These are phyloP conservation scores for Catharanthus roseus DNA, from an alignment of 257 asterid genomes.

Conservation along the genomic window DNA sequence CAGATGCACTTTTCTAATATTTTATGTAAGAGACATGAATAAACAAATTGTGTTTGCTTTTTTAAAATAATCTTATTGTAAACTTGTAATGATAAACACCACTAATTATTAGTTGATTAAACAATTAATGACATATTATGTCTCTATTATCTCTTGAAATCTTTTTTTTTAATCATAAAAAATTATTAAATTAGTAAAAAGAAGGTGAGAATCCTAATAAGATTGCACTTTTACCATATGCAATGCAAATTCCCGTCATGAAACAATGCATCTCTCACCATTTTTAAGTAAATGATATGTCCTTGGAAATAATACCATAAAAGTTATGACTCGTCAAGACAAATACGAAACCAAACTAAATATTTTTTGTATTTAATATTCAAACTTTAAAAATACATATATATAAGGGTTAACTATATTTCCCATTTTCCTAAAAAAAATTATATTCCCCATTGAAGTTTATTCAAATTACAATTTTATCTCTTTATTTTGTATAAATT, in stretches of 20 bases:
- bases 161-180: not conserved
- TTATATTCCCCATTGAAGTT: no score
- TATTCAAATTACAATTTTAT: no score
- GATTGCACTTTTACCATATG: slow-evolving; percentile 16
- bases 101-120: not conserved
- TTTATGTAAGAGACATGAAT: not conserved
- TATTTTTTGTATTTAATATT: no score
- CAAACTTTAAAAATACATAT: no score
- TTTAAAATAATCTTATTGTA: no score
- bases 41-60: not conserved
- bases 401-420: no score
- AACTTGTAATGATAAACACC: not conserved
- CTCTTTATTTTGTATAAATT: no score
- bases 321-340: no score
- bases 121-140: slow-evolving; percentile 13
- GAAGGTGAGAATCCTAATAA: slow-evolving; percentile 23
- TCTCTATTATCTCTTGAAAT: not conserved
- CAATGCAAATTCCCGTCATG: slow-evolving; percentile 10
- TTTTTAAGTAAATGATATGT: no score
- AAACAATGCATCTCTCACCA: not conserved
- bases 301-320: no score
- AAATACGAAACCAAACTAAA: no score
- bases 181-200: not conserved
- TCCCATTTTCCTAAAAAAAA: no score
- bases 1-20: not conserved